Base-by-base conservation (phyloP, 176 grass and related monocot genomes). In the Dactylis glomerata region DNA sequence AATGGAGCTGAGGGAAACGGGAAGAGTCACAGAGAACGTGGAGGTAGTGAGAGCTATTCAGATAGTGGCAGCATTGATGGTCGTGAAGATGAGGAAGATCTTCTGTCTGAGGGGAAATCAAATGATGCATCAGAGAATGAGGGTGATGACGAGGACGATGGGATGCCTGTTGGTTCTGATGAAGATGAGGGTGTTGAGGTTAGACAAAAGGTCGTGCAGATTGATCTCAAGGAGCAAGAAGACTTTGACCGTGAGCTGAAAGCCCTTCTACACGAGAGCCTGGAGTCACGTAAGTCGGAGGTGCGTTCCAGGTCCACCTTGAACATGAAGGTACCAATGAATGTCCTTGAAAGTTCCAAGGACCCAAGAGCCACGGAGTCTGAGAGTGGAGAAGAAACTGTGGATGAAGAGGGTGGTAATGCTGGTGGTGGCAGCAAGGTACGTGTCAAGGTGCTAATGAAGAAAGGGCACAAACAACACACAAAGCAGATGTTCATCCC, bases 241-340 rank as follows among this genome's bases (percentile, higher is more conserved):
- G 97, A 99, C 78, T 99, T 99, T 68, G 97, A 99, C 46, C 90
- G 92, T 36, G 93, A 99, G 78, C 75, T 96, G 81, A 96, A 92
- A 86, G 85, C 97, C 52, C 87, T 99, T 83, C 78, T 96, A 79
- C 97, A 99, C 84, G 97, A 99, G 82, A 99, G 97, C 32, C 80
- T 99, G 86, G 97, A 99, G 15, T 96, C 91, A 31, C 91, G 93
- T 5, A 99, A 94, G 75, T 87, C 89, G 17, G 97, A 99, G 84
- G 78, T 95, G 55, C 91, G 93, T 82, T 75, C 90, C 55, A 86
- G 93, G 78, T 90, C 94, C n/a, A 73, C 86, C 23, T 24, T 99
- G 49, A 99, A 99, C 86, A 99, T 96, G 97, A 96, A 91, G 84
- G 87, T 99, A 87, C 96, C 97, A 51, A 99, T 99, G 93, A 92